A percentile compares a stretch with the other conserved stretches of the same genome.
phyloP scores from a whole-genome alignment of 768 basidiomycete genomes.

The Podaxis sp. region DNA sequence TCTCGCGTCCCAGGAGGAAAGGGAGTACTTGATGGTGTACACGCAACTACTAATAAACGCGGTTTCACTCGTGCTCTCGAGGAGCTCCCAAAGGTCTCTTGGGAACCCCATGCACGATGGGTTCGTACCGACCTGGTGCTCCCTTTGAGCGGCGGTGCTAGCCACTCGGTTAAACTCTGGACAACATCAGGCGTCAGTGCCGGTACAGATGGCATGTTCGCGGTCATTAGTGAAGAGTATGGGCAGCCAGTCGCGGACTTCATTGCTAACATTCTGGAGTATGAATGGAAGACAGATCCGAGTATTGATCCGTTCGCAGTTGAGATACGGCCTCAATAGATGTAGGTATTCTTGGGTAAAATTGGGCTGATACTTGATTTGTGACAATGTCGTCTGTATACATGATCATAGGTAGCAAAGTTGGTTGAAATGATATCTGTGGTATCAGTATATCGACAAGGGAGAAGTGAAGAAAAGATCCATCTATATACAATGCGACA shows the following conservation, averaged over 20 bases:
- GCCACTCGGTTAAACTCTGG: constrained; percentile 42
- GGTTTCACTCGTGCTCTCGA: constrained; percentile 22
- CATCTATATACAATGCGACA: constrained; percentile 6
- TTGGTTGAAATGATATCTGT: not conserved
- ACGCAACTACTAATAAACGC: constrained; percentile 42
- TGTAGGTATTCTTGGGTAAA: not conserved
- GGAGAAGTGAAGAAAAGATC: not conserved
- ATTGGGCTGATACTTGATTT: not conserved
- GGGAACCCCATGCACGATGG: constrained; percentile 44
- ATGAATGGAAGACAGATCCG: constrained; percentile 32
- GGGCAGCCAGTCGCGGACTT: constrained; percentile 27
- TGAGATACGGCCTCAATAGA: not conserved
- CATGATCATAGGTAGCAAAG: not conserved
- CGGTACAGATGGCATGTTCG: constrained; percentile 35
- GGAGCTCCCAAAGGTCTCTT: constrained; percentile 29
- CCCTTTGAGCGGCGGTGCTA: not conserved
- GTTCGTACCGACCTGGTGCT: constrained; percentile 18
- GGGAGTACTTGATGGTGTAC: constrained; percentile 33
- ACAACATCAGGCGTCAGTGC: constrained; percentile 44
- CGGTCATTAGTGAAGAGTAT: constrained; percentile 32
- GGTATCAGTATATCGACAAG: not conserved
- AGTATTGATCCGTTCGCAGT: constrained; percentile 36
- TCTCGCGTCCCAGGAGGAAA: constrained; percentile 13
- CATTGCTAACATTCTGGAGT: constrained; percentile 32
- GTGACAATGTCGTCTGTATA: constrained; percentile 1